Evolutionary conservation across 257 asterid species (phyloP).

Genomic region (Plectranthus barbatus): DNA sequence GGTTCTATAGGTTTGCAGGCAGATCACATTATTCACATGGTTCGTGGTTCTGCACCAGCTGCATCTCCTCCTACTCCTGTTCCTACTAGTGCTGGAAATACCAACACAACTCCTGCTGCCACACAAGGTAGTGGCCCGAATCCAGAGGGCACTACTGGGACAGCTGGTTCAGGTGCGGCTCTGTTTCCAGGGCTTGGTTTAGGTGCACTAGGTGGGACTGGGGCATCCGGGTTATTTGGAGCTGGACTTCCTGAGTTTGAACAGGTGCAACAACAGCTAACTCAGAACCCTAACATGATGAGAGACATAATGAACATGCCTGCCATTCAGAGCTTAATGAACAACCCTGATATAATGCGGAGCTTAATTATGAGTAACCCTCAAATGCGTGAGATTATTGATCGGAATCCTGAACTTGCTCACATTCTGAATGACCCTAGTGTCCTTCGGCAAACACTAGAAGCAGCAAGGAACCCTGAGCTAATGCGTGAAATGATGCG

Average conservation of each 20-base stretch:
- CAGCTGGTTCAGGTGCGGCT: conserved; percentile 39
- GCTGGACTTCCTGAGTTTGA: conserved; percentile 60
- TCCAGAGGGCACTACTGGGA: conserved; percentile 31
- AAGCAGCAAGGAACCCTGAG: conserved; percentile 64
- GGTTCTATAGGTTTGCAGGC: conserved; percentile 43
- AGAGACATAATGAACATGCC: conserved; percentile 55
- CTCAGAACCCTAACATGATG: conserved; percentile 55
- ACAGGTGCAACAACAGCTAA: conserved; percentile 54
- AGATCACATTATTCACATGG: conserved; percentile 62
- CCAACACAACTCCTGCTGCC: conserved; percentile 21
- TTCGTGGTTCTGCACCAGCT: conserved; percentile 53
- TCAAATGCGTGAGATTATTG: conserved; percentile 64
- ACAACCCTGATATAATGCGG: conserved; percentile 57
- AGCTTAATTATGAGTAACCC: conserved; percentile 58
- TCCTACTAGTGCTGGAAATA: conserved; percentile 31
- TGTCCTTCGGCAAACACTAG: conserved; percentile 51
- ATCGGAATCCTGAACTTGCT: conserved; percentile 62
- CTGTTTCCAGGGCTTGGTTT: conserved; percentile 40
- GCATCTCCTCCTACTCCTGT: conserved; percentile 24
- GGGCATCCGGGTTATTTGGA: conserved; percentile 41
- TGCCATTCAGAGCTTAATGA: conserved; percentile 51
- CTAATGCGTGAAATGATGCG: conserved; percentile 66
- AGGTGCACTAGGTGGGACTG: conserved; percentile 42
- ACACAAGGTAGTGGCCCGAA: conserved; percentile 27
- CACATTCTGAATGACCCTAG: conserved; percentile 55